Conservation (phyloP, 2,329 filamentous ascomycete genomes). For the Penicillium sp. region DNA sequence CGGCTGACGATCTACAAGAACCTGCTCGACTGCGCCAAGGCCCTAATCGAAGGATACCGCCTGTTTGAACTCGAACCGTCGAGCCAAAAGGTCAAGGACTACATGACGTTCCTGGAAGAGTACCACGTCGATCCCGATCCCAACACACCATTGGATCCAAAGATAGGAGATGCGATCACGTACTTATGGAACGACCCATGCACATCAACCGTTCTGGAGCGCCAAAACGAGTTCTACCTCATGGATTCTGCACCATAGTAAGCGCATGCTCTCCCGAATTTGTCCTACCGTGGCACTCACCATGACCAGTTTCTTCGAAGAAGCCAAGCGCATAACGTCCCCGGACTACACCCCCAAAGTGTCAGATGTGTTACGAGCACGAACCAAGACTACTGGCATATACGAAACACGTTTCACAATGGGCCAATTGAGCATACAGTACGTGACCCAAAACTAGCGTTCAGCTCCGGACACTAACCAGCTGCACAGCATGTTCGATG, state of each 20-base stretch:
- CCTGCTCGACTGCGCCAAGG: conserved; percentile 91
- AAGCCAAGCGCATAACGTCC: conserved; percentile 76
- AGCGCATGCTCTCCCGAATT: conserved; percentile 31
- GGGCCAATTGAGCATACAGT: conserved; percentile 99
- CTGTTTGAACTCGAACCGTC: conserved; percentile 82
- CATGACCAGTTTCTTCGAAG: conserved; percentile 78
- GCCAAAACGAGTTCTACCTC: conserved; percentile 95
- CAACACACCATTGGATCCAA: conserved; percentile 72
- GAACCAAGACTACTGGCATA: conserved; percentile 98
- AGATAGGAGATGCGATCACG: conserved; percentile 75
- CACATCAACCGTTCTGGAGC: conserved; percentile 76
- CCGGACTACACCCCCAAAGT: conserved; percentile 87
- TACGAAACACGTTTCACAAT: conserved; percentile 98
- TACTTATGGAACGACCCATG: conserved; percentile 87
- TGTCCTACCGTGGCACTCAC: conserved; percentile 14
- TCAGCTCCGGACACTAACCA: conserved; percentile 14
- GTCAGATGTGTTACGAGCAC: conserved; percentile 87
- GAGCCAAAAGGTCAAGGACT: conserved; percentile 64
- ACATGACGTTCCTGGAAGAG: conserved; percentile 73
- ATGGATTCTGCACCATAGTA: conserved; percentile 99
- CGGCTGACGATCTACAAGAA: conserved; percentile 98
- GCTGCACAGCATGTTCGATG: conserved; percentile 85
- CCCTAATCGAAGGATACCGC: conserved; percentile 82
- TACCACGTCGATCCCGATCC: conserved; percentile 90
- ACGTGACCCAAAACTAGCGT: conserved; percentile 40